Evolutionary conservation across 257 asterid species (phyloP).

Genomic region (Capsicum rhomboideum): DNA sequence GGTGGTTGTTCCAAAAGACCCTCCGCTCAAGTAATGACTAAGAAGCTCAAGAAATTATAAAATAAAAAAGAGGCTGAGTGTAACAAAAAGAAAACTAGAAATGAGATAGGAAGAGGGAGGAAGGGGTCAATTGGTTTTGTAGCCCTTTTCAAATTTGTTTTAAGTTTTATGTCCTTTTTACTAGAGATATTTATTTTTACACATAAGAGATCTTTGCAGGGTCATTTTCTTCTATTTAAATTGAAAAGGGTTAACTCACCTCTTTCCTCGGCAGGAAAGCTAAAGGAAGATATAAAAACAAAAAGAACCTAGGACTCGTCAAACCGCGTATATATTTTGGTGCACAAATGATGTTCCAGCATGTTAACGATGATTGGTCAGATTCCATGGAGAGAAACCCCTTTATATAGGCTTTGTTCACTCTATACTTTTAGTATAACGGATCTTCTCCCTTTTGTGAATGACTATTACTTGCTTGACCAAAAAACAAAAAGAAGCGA

Average conservation of each 20-base stretch:
- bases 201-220: neutral
- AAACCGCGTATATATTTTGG: neutral
- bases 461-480: neutral
- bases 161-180: neutral
- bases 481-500: neutral
- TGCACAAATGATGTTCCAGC: neutral
- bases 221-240: neutral
- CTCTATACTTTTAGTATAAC: neutral
- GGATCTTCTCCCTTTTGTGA: neutral
- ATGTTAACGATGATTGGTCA: neutral
- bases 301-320: neutral
- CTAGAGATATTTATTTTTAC: neutral
- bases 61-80: neutral
- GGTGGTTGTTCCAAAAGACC: neutral
- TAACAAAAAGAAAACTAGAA: neutral
- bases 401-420: neutral
- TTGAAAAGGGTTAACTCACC: neutral
- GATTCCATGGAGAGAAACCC: neutral
- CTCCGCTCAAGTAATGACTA: neutral
- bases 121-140: neutral
- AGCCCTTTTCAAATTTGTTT: neutral
- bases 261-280: neutral
- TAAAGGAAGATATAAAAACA: neutral
- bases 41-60: neutral
- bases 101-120: neutral